Conservation (phyloP, 2,329 filamentous ascomycete genomes). For the Venturia asperata region DNA sequence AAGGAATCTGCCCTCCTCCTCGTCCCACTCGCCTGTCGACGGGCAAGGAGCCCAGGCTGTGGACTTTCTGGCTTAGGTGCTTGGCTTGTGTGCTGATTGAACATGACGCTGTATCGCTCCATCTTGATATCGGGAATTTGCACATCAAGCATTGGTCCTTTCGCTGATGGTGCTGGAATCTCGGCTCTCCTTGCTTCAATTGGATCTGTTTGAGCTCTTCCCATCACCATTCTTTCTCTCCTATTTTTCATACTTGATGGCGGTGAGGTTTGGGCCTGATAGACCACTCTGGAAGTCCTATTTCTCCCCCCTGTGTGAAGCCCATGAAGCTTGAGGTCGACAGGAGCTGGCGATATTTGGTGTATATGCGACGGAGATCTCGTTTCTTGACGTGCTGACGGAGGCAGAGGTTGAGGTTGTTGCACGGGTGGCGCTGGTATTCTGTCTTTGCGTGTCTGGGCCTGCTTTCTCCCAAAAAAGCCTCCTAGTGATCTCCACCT, state of each 20-base stretch:
- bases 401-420: background rate
- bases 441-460: background rate
- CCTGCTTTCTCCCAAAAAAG: conserved; percentile 15
- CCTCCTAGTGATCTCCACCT: conserved; percentile 20
- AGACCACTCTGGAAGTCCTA: background rate
- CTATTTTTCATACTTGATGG: background rate
- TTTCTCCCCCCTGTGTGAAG: background rate
- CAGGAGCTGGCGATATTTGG: conserved; percentile 1
- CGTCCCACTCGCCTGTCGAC: conserved; percentile 31
- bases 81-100: conserved; percentile 43
- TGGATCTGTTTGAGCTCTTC: conserved; percentile 16
- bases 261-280: background rate
- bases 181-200: background rate
- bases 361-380: background rate
- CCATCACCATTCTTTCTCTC: background rate
- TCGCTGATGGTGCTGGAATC: conserved; percentile 9
- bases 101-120: conserved; percentile 94
- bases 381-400: background rate
- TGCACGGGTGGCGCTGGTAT: background rate
- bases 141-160: conserved; percentile 52
- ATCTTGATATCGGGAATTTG: conserved; percentile 73
- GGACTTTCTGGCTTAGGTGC: conserved; percentile 42
- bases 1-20: conserved; percentile 30
- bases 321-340: conserved; percentile 10
- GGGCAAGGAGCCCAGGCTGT: conserved; percentile 30